Conservation (phyloP, 169 alveolate genomes). For the Cyclospora cayetanensis region DNA sequence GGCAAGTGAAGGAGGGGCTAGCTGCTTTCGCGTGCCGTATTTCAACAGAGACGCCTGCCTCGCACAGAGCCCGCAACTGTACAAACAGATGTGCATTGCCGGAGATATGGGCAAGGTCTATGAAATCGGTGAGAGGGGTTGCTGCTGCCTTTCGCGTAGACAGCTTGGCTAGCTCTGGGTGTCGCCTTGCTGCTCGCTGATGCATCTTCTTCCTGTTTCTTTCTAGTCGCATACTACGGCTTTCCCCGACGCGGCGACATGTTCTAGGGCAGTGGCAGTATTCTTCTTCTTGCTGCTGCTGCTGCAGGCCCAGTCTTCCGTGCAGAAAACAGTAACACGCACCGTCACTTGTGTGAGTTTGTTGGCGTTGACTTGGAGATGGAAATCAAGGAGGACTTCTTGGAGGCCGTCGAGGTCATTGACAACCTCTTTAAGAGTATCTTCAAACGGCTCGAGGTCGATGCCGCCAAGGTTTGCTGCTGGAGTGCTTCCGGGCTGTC, state of each 20-base stretch:
- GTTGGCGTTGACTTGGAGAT: constrained; percentile 97
- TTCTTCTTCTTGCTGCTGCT: not conserved
- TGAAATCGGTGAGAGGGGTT: constrained; percentile 98
- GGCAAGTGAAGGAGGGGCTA: constrained; percentile 99
- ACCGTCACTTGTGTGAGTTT: constrained; percentile 99
- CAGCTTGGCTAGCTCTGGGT: constrained; percentile 80
- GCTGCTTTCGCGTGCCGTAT: constrained; percentile 95
- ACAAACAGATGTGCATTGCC: constrained; percentile 98
- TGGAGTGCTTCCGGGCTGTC: not conserved
- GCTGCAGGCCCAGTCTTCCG: constrained; percentile 97
- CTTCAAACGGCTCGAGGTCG: constrained; percentile 88
- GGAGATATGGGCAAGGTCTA: constrained; percentile 97
- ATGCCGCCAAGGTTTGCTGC: constrained; percentile 59
- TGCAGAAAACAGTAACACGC: constrained; percentile 99
- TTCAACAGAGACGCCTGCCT: constrained; percentile 91
- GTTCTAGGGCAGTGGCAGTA: not conserved
- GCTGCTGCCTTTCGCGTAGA: constrained; percentile 97
- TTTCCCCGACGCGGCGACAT: not conserved
- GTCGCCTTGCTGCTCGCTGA: not conserved
- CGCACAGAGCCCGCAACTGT: constrained; percentile 99
- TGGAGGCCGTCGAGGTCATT: constrained; percentile 95
- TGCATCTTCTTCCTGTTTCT: not conserved
- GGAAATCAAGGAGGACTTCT: constrained; percentile 94
- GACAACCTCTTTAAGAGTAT: constrained; percentile 89
- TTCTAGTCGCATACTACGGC: not conserved